phyloP scores from a whole-genome alignment of 345 rosid genomes.

The Carallia brachiata region DNA sequence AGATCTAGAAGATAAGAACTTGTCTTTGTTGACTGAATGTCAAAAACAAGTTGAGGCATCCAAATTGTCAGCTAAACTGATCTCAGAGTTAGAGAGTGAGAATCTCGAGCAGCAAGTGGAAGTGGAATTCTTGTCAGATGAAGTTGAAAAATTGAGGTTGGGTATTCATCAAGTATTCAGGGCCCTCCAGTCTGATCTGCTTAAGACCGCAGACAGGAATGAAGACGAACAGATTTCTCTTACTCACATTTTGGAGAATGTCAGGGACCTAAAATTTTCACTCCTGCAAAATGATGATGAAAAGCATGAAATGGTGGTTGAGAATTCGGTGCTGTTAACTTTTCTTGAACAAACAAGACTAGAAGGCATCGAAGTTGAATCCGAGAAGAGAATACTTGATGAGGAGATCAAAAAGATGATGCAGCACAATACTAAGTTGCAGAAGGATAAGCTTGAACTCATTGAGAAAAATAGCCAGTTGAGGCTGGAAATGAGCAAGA shows the following conservation, averaged over 20 bases:
- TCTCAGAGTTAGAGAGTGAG: slow-evolving; percentile 29
- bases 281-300: slow-evolving; percentile 53
- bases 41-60: slow-evolving; percentile 33
- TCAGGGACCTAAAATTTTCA: slow-evolving; percentile 53
- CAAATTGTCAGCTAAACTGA: slow-evolving; percentile 25
- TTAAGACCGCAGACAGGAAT: slow-evolving; percentile 31
- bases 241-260: slow-evolving; percentile 46
- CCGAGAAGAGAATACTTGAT: slow-evolving; percentile 41
- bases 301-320: slow-evolving; percentile 58
- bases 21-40: slow-evolving; percentile 28
- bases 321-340: slow-evolving; percentile 69
- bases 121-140: slow-evolving; percentile 30
- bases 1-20: slow-evolving; percentile 33
- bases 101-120: slow-evolving; percentile 38
- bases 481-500: slow-evolving; percentile 44
- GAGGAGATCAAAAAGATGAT: slow-evolving; percentile 37
- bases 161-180: slow-evolving; percentile 22
- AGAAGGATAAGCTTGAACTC: slow-evolving; percentile 55
- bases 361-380: slow-evolving; percentile 51
- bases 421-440: slow-evolving; percentile 36
- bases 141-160: slow-evolving; percentile 27
- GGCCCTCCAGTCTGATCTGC: slow-evolving; percentile 61
- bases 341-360: slow-evolving; percentile 46
- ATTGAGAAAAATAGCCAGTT: slow-evolving; percentile 55
- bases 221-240: slow-evolving; percentile 47